Conservation (phyloP, 768 basidiomycete genomes). For the Phaeotremella fagi region DNA sequence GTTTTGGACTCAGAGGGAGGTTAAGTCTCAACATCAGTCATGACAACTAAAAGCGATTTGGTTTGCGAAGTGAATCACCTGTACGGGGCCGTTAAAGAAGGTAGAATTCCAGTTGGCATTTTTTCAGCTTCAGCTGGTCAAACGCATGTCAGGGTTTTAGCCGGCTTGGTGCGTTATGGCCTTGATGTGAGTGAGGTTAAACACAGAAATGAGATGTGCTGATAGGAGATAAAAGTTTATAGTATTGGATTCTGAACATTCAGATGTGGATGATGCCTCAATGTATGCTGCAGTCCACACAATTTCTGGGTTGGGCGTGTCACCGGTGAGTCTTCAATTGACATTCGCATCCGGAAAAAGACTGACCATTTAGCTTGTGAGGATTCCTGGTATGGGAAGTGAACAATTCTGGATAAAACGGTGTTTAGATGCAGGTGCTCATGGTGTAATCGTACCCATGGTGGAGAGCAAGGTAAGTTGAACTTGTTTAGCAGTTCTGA, state of each 20-base stretch:
- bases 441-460: slow-evolving; percentile 11
- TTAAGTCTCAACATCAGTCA: too few species aligned
- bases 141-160: slow-evolving; percentile 3
- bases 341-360: not conserved
- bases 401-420: slow-evolving; percentile 5
- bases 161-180: not conserved
- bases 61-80: slow-evolving; percentile 3
- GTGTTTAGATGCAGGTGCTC: slow-evolving; percentile 10
- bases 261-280: slow-evolving; percentile 5
- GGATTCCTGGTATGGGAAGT: slow-evolving; percentile 3
- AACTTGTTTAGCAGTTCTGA: not conserved
- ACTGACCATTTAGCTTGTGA: not conserved
- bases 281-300: slow-evolving; percentile 7
- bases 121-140: slow-evolving; percentile 2
- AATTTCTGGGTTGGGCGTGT: slow-evolving; percentile 1
- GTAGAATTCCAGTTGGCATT: not conserved
- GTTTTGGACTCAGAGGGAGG: too few species aligned
- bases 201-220: not conserved
- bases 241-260: slow-evolving; percentile 4
- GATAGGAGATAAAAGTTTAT: not conserved
- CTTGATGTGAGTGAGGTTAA: not conserved
- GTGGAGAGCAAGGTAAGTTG: not conserved
- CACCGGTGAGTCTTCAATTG: not conserved
- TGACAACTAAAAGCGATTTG: not conserved
- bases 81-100: slow-evolving; percentile 2